Evolutionary conservation across 129 eudicot genomes (phyloP).

Genomic region (Centrapalus pauciflorus): DNA sequence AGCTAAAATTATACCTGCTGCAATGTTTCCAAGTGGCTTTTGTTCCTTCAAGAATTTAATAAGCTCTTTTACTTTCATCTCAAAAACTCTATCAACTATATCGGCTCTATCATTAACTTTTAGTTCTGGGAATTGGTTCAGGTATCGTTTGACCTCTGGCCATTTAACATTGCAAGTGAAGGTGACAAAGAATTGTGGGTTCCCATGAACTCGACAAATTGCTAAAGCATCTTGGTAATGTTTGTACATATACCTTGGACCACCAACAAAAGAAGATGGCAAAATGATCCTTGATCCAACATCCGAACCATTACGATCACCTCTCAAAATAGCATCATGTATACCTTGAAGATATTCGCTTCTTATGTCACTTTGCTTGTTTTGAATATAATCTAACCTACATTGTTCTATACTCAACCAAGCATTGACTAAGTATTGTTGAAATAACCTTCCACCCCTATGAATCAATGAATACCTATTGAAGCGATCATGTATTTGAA

Average conservation of each 20-base stretch:
- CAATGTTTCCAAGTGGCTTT: too few species aligned
- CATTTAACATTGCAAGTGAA: neutral
- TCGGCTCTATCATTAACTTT: neutral
- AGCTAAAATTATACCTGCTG: too few species aligned
- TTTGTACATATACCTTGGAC: neutral
- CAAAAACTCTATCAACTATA: neutral
- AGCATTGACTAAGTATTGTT: neutral
- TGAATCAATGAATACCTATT: neutral
- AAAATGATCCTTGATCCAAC: neutral
- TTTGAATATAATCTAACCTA: too few species aligned
- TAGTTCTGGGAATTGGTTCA: neutral
- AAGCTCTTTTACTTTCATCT: neutral
- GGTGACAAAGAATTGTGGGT: neutral
- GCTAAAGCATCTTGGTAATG: slow-evolving; percentile 3
- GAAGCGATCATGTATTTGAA: neutral
- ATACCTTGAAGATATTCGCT: neutral
- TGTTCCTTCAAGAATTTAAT: too few species aligned
- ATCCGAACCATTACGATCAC: neutral
- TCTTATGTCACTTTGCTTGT: neutral
- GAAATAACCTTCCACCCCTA: neutral
- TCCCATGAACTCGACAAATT: neutral
- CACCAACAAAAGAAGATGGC: neutral
- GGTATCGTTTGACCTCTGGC: neutral
- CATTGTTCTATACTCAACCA: neutral
- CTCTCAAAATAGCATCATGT: neutral